Base-by-base conservation (phyloP, 1,284 basidiomycete genomes). In the Pseudozyma thailandica region DNA sequence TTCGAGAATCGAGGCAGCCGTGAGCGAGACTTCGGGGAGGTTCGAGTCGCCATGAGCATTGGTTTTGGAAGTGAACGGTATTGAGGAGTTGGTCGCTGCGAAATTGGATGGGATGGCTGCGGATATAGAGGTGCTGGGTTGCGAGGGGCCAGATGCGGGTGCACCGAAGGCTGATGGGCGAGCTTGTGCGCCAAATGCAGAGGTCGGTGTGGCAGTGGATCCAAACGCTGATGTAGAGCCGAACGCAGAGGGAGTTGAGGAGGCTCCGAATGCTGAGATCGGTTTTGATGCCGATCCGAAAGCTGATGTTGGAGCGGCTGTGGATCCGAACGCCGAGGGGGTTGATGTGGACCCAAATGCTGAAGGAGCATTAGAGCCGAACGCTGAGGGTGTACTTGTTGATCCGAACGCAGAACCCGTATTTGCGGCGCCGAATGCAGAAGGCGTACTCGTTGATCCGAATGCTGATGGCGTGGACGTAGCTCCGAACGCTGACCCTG, bases 11-110 rank as follows among this genome's bases (percentile, higher is more conserved):
- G 39, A 26, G 1, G 70, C 42, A 2, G 68, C 33, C 2, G 63
- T 58, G 25, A 74, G 59, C 4, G 68, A 56, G 3, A 68, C 64
- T 51, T 66, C 62, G 27, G 66, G 66, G 44, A 43, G 65, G 48
- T 74, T 74, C 12, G 63, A 61, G 13, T 72, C 70, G 25, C 59
- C 50, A 23, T 54, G 58, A 16, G 39, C 35, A 13, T 54, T 56
- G 4, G 31, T 50, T 18, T 51, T 55, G 10, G 56, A 49, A 13
- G 65, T 50, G 33, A 65, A 62, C 0, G 65, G 65, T 9, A 33
- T 30, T 5, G 41, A 38, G 0, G 68, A 57, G 38, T 71, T 71
- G 6, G 61, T 38, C 6, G 48, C 20, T 2, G 60, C 60, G 1
- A 63, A 39, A 12, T 13, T 37, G 7, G 66, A 70, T 0, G 56